Base-by-base conservation (phyloP, 805 yeast genomes). In the Ogataea nonfermentans region DNA sequence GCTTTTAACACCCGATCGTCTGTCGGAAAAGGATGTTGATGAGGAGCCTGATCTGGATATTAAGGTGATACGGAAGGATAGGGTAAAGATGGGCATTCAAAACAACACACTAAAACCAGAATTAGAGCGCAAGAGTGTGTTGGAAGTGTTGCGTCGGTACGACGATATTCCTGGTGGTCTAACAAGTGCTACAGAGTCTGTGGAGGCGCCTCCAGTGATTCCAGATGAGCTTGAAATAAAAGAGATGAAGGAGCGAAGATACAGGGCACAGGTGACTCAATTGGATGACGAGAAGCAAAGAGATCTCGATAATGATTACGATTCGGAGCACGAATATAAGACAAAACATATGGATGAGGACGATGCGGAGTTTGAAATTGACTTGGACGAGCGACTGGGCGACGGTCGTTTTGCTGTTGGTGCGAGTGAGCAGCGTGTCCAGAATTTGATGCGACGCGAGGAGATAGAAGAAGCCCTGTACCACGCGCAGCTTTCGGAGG, bases 381-480 rank as follows among this genome's bases (percentile, higher is more conserved):
- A 51, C 12, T 32, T 45, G 13, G 51, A 53, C 33, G 53, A 53
- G 15, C 42, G 45, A 6, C 34, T 58, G 3, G 49, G 44, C 5
- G 63, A 59, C 36, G 59, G 55, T 24, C 41, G 58, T 40, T 42
- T 65, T 19, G 58, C 67, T 2, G 37, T 65, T 12, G 51, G 60
- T 0, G 48, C 52, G 8, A 52, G 47, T 9, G 68, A 65, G 39
- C 24, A 39, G 11, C 40, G 43, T 3, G 30, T 60, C 6, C 66
- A 61, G 32, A 41, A 48, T 29, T 42, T 51, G 30, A 31, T 59
- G 26, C 40, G 52, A 5, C 51, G 56, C 7, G 51, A 55, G 46
- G 65, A 61, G 22, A 65, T 66, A 17, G 62, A 63, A 28, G 64
- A 62, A 24, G 63, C 68, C 0, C 30, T 65, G 5, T 59, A 58